These are phyloP conservation scores for Gossypium gossypioides DNA, from an alignment of 441 rosid genomes.

Conservation along the genomic window DNA sequence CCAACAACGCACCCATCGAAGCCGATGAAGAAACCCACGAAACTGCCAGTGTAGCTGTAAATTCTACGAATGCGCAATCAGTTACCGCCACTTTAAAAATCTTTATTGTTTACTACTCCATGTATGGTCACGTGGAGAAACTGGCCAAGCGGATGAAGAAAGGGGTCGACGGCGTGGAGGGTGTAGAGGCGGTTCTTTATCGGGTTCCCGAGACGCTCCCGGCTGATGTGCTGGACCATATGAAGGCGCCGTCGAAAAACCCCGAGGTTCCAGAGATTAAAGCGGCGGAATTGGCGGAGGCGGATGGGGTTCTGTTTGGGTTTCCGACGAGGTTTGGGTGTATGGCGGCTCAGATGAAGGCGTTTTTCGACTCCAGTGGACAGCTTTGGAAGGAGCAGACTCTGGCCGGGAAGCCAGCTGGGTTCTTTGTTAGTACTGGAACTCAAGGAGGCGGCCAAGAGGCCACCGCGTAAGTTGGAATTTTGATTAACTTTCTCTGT, in stretches of 20 bases:
- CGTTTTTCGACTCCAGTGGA: conserved; percentile 80
- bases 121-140: conserved; percentile 91
- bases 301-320: conserved; percentile 73
- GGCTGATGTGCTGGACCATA: conserved; percentile 46
- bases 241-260: conserved; percentile 67
- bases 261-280: conserved; percentile 43
- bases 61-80: conserved; percentile 11
- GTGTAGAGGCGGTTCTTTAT: conserved; percentile 54
- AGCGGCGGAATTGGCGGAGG: conserved; percentile 48
- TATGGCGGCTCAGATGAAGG: conserved; percentile 97
- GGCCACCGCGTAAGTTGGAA: conserved; percentile 75
- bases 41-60: conserved; percentile 10
- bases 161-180: conserved; percentile 66
- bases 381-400: conserved; percentile 70
- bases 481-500: not conserved
- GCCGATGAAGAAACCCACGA: conserved; percentile 26
- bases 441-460: conserved; percentile 98
- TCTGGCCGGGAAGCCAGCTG: conserved; percentile 85
- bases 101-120: conserved; percentile 75
- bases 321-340: conserved; percentile 88
- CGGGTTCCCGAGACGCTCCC: conserved; percentile 79
- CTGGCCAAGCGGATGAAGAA: conserved; percentile 82
- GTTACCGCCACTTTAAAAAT: conserved; percentile 28
- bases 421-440: conserved; percentile 86
- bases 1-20: conserved; percentile 30